Base-by-base conservation (phyloP, 2,329 filamentous ascomycete species). In the Aspergillus clavatus region DNA sequence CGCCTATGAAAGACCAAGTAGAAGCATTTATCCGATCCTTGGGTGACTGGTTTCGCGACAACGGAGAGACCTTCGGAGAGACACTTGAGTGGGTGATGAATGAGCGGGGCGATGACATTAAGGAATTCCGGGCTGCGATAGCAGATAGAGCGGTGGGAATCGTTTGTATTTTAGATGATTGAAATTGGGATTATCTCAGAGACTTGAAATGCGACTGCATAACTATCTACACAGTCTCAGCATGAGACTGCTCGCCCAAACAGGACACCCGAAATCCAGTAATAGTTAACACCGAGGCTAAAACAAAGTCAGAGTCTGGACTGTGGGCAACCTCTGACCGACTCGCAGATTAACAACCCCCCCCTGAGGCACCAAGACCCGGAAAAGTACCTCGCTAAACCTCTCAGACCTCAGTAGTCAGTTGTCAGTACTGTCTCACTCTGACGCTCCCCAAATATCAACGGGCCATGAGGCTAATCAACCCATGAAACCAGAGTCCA, bases 1-100 rank as follows among this genome's bases (percentile, higher is more conserved):
- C 76, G 33, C 73, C 73, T 26, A 54, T 76, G 7, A 82, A 82
- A 60, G 69, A 73, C 10, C 75, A 81, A 58, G 79, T 83, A 4
- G 76, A 82, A 57, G 60, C 58, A 0, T 82, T 73, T 56, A 69
- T 82, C 7, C 58, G 67, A 38, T 63, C 67, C 2, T 52, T 78
- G 18, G 80, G 79, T 0, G 75, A 78, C 12, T 83, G 80, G 79
- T 83, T 83, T 52, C 74, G 76, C 42, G 79, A 83, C 53, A 82
- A 82, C 48, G 80, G 80, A 1, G 78, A 82, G 62, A 82, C 80
- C 28, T 80, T 80, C 58, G 73, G 71, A 11, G 76, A 82, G 66
- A 83, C 80, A 23, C 55, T 82, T 38, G 72, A 73, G 42, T 76
- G 71, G 67, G 79, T 83, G 33, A 57, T 82, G 47, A 69, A 66